These are phyloP conservation scores for Diaporthe caulivora DNA, from an alignment of 2,329 filamentous ascomycete genomes.

Conservation along the genomic window DNA sequence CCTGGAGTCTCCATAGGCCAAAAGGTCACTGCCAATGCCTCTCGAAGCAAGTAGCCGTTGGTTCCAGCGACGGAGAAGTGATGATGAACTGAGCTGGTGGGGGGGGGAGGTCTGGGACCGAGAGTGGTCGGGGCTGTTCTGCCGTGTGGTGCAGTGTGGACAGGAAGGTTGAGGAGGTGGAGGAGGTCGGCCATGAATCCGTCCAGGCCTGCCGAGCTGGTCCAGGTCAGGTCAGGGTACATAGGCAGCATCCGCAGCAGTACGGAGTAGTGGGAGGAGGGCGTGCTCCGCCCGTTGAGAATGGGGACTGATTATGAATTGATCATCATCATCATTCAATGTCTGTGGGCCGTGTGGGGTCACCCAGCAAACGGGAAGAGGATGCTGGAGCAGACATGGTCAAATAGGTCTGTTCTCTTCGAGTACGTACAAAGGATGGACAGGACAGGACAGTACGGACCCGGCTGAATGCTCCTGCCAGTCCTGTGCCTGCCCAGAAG, in stretches of 20 bases:
- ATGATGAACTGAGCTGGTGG: constrained; percentile 13
- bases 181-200: too few relatives aligned
- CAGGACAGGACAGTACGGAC: too few relatives aligned
- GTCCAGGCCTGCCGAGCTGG: too few relatives aligned
- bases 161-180: background rate
- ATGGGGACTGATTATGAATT: constrained; percentile 20
- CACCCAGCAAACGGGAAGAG: constrained; percentile 26
- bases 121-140: background rate
- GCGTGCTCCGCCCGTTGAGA: constrained; percentile 10
- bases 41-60: background rate
- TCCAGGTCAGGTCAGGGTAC: background rate
- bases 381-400: background rate
- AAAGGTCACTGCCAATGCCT: background rate
- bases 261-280: constrained; percentile 17
- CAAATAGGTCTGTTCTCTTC: too few relatives aligned
- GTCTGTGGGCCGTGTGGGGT: constrained; percentile 26
- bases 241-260: too few relatives aligned
- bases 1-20: constrained; percentile 1
- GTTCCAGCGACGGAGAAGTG: constrained; percentile 8
- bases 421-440: too few relatives aligned
- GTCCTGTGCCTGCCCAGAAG: constrained; percentile 6
- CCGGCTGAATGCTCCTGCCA: constrained; percentile 11
- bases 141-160: background rate
- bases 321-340: constrained; percentile 25
- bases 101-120: constrained; percentile 14